Evolutionary conservation across 306 rosid genomes (phyloP).

Genomic region (Malus asiatica): DNA sequence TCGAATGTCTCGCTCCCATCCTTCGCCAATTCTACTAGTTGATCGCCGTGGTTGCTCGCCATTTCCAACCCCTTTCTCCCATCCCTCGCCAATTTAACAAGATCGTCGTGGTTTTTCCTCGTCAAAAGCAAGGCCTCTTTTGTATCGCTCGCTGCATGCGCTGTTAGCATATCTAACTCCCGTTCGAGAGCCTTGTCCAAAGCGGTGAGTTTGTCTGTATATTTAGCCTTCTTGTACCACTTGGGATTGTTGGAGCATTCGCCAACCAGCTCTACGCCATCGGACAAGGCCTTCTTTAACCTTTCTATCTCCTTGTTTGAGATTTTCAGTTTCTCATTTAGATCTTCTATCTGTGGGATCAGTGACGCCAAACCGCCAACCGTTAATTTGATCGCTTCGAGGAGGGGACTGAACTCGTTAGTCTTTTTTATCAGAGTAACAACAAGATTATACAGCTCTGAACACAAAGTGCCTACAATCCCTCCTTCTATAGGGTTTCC

Average conservation of each 20-base stretch:
- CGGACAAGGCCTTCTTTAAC: neutral
- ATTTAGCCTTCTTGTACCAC: neutral
- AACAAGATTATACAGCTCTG: neutral
- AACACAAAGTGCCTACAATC: neutral
- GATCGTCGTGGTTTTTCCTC: too few species aligned
- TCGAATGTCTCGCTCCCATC: neutral
- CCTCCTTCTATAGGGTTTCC: neutral
- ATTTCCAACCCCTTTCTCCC: too few species aligned
- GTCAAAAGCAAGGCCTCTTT: too few species aligned
- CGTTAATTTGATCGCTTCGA: neutral
- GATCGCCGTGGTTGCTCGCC: too few species aligned
- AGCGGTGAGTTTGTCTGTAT: neutral
- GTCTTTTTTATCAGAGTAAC: neutral
- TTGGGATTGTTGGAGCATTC: neutral
- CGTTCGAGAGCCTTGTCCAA: neutral
- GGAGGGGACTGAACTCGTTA: neutral
- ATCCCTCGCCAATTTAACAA: too few species aligned
- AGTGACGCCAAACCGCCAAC: neutral
- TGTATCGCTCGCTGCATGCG: neutral
- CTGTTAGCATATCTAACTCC: neutral
- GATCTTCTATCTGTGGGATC: neutral
- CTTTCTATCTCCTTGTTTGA: neutral
- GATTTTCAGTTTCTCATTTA: neutral
- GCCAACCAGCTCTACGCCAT: neutral
- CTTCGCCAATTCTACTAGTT: too few species aligned